These are phyloP conservation scores for Shiraia sp. DNA, from an alignment of 2,329 filamentous ascomycete genomes.

Conservation along the genomic window DNA sequence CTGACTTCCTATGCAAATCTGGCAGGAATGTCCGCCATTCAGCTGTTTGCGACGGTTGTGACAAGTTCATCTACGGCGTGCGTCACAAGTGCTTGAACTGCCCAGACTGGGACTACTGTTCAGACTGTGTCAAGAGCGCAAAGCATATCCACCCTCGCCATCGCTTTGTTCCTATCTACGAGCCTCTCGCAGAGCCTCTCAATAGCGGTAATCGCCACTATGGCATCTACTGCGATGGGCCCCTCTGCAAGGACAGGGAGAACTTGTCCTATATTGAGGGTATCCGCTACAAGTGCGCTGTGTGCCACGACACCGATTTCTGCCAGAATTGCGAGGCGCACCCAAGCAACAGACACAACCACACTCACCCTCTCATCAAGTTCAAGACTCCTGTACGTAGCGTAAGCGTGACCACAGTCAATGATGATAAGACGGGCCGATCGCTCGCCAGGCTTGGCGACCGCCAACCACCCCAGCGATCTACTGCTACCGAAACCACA, in stretches of 20 bases:
- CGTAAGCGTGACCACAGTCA: slow-evolving; percentile 82
- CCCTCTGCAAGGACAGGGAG: slow-evolving; percentile 70
- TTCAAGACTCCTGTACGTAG: slow-evolving; percentile 91
- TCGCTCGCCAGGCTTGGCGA: slow-evolving; percentile 75
- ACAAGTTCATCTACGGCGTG: slow-evolving; percentile 82
- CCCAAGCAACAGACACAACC: slow-evolving; percentile 84
- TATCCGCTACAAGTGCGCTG: slow-evolving; percentile 92
- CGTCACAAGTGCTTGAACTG: slow-evolving; percentile 97
- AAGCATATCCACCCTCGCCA: slow-evolving; percentile 75
- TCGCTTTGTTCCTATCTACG: slow-evolving; percentile 86
- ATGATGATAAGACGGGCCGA: slow-evolving; percentile 72
- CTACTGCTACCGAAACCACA: slow-evolving; percentile 58
- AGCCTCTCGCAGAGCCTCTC: slow-evolving; percentile 61
- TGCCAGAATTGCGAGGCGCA: slow-evolving; percentile 91
- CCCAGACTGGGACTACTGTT: slow-evolving; percentile 97
- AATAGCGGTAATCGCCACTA: slow-evolving; percentile 63
- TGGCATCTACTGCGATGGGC: slow-evolving; percentile 94
- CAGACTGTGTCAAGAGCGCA: slow-evolving; percentile 70
- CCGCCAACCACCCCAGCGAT: slow-evolving; percentile 45
- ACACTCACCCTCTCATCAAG: slow-evolving; percentile 95
- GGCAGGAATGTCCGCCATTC: slow-evolving; percentile 82
- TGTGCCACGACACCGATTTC: slow-evolving; percentile 94
- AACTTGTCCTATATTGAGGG: slow-evolving; percentile 71
- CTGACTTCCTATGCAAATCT: slow-evolving; percentile 71
- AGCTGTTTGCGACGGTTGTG: slow-evolving; percentile 93